These are phyloP conservation scores for Cenococcum geophilum DNA, from an alignment of 495 filamentous ascomycete genomes.

Conservation along the genomic window DNA sequence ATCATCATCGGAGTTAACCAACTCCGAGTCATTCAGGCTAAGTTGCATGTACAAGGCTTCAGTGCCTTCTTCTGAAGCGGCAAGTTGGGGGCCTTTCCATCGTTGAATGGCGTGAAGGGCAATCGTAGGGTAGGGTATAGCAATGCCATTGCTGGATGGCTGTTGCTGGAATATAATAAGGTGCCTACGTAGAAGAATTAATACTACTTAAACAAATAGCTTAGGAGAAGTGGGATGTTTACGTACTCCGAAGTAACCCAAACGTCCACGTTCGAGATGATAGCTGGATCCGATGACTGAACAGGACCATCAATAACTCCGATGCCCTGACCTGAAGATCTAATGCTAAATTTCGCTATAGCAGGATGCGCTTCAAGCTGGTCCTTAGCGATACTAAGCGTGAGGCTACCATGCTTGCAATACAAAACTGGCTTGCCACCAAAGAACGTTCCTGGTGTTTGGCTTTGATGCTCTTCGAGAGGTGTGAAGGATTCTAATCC, in stretches of 20 bases:
- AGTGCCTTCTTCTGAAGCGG: slow-evolving; percentile 40
- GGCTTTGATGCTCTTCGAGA: slow-evolving; percentile 71
- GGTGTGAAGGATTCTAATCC: slow-evolving; percentile 56
- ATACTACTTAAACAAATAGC: slow-evolving; percentile 13
- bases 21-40: slow-evolving; percentile 48
- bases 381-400: slow-evolving; percentile 47
- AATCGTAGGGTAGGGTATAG: slow-evolving; percentile 82
- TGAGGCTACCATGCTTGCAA: slow-evolving; percentile 59
- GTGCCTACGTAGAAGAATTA: slow-evolving; percentile 46
- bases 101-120: slow-evolving; percentile 82
- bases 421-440: slow-evolving; percentile 73
- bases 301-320: slow-evolving; percentile 17
- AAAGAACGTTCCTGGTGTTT: slow-evolving; percentile 80
- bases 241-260: slow-evolving; percentile 77
- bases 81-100: slow-evolving; percentile 41
- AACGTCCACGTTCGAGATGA: slow-evolving; percentile 54
- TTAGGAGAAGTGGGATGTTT: background rate
- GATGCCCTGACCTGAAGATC: slow-evolving; percentile 33
- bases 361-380: slow-evolving; percentile 37
- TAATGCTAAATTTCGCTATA: slow-evolving; percentile 13
- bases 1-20: slow-evolving; percentile 52
- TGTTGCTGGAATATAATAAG: slow-evolving; percentile 53
- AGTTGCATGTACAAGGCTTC: slow-evolving; percentile 77
- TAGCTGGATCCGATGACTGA: slow-evolving; percentile 41
- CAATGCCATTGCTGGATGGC: slow-evolving; percentile 53